These are phyloP conservation scores for Vitis hybrid DNA, from an alignment of 177 flowering plant species.

Conservation along the genomic window DNA sequence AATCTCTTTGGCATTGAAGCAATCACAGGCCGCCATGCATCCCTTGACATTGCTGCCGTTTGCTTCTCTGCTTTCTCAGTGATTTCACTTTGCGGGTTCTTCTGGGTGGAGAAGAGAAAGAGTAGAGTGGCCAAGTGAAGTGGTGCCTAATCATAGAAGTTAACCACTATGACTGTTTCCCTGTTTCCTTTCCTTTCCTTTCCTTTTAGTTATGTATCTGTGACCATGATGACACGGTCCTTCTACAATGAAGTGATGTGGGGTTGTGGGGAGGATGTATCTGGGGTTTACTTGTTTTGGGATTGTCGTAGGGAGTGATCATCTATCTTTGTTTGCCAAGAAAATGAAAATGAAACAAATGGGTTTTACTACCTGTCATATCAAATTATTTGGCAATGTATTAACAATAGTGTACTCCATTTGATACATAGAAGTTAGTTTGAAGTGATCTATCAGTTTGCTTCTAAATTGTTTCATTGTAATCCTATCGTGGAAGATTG, in stretches of 20 bases:
- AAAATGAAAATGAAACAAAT: not conserved
- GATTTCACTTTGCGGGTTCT: constrained; percentile 56
- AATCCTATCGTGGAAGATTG: too few relatives aligned
- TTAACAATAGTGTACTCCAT: not conserved
- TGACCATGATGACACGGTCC: not conserved
- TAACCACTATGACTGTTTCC: too few relatives aligned
- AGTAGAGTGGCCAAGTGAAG: not conserved
- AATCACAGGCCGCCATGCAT: constrained; percentile 60
- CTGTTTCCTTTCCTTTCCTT: too few relatives aligned
- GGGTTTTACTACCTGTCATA: too few relatives aligned
- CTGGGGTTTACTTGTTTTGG: not conserved
- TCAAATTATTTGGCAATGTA: too few relatives aligned
- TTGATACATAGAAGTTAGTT: too few relatives aligned
- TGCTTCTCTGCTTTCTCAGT: constrained; percentile 80
- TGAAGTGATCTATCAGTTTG: too few relatives aligned
- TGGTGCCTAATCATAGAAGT: not conserved
- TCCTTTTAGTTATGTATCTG: not conserved
- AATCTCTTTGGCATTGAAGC: constrained; percentile 53
- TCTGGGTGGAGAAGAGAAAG: constrained; percentile 64
- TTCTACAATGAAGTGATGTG: not conserved
- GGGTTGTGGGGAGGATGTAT: not conserved
- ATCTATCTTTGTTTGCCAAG: constrained; percentile 3
- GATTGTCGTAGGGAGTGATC: not conserved
- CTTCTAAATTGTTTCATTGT: too few relatives aligned
- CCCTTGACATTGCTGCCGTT: constrained; percentile 65